Evolutionary conservation across 192 early-diverging fungal genomes (phyloP).

Genomic region (Rhizophlyctis rosea): DNA sequence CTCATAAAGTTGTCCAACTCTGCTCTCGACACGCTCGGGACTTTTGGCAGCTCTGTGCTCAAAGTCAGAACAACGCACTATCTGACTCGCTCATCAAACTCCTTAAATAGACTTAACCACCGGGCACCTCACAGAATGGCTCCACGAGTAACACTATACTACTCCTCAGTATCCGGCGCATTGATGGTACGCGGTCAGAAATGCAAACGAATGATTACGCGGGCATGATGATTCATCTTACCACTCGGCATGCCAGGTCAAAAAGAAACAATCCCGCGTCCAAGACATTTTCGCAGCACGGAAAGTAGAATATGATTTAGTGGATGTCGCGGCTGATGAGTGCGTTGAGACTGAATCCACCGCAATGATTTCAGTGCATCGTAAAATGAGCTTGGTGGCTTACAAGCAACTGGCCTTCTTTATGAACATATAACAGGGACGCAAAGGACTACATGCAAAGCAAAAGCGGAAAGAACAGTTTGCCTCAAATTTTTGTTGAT

Average conservation of each 20-base stretch:
- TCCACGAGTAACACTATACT: constrained; percentile 50
- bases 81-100: too few species aligned
- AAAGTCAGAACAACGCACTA: too few species aligned
- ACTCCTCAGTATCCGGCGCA: constrained; percentile 34
- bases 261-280: constrained; percentile 34
- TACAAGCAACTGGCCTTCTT: too few species aligned
- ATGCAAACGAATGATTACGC: constrained; percentile 1
- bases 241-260: constrained; percentile 13
- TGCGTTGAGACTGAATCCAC: constrained; percentile 6
- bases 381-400: not conserved
- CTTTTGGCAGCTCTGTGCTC: too few species aligned
- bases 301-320: constrained; percentile 31
- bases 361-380: not conserved
- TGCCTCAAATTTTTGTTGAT: constrained; percentile 49
- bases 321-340: constrained; percentile 45
- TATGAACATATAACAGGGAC: constrained; percentile 28
- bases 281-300: constrained; percentile 36
- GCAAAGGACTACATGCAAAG: constrained; percentile 41
- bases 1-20: too few species aligned
- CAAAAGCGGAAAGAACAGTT: constrained; percentile 37
- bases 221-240: not conserved
- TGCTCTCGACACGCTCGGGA: too few species aligned
- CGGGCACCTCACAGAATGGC: constrained; percentile 70
- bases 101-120: too few species aligned
- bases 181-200: constrained; percentile 15